Evolutionary conservation across 257 asterid genomes (phyloP), one percentile per base, ranked within the genome.

Genomic region (Nicotiana noctiflora): DNA sequence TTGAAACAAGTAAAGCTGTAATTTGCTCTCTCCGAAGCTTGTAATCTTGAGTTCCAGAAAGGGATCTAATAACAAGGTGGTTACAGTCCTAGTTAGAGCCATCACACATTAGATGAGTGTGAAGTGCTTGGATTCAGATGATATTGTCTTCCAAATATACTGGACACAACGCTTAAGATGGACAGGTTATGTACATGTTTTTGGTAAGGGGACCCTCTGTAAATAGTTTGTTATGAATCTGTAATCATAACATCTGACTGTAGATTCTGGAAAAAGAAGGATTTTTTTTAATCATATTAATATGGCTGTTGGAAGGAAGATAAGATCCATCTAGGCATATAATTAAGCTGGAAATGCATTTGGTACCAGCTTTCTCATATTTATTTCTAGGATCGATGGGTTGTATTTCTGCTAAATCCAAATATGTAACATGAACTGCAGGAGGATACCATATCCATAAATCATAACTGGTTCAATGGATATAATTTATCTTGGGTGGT

Each of bases 391-490:
- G 13, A 44, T 46, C 60, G 21, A 0, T 4, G 77, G 37, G 12
- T 32, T 46, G 5, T 4, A 27, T 59, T 52, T 14, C 29, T 75
- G 64, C 84, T 83, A 63, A 86, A 67, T 59, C 74, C 78, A 63
- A 74, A 37, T 7, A 31, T 37, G 76, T 12, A 59, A 63, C 49
- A 37, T 78, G 83, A 61, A 81, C 87, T 88, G 83, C 94, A 93
- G 98, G 97, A 96, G 88, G 98, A 96, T 82, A 92, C 98, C 2
- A 84, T 96, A 83, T 96, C 98, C 68, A 94, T 96, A 81, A 96
- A 96, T 82, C 99, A 96, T 92, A 96, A 96, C 85, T 96, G 99
- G 97, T 94, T 91, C 90, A 96, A 96, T 81, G 95, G 87, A 62
- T 88, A 89, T 87, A 91, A 88, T 88, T 56, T 96, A 55, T 86